Conservation (phyloP, 2,329 filamentous ascomycete genomes). For the Seiridium unicorne region DNA sequence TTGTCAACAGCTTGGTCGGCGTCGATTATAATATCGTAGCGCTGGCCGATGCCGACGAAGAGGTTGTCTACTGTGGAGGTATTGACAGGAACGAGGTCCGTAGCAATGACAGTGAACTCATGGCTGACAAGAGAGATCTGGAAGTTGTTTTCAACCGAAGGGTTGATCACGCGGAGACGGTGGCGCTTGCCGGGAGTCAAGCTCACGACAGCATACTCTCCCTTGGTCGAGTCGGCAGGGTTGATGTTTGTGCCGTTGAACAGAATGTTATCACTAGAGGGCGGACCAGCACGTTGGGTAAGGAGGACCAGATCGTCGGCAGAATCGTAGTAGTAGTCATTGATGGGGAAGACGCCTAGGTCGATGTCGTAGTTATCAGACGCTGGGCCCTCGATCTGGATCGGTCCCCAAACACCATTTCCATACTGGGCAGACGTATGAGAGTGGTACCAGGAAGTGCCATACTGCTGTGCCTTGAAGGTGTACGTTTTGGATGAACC, state of each 20-base stretch:
- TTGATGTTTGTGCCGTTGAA: slow-evolving; percentile 43
- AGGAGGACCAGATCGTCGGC: slow-evolving; percentile 22
- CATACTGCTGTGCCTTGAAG: slow-evolving; percentile 35
- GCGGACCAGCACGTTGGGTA: slow-evolving; percentile 15
- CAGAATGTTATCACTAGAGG: slow-evolving; percentile 38
- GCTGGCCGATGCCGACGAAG: slow-evolving; percentile 46
- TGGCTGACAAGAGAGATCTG: slow-evolving; percentile 50
- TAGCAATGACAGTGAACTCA: slow-evolving; percentile 46
- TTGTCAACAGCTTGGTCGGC: slow-evolving; percentile 30
- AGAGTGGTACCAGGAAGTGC: slow-evolving; percentile 30
- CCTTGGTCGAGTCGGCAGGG: slow-evolving; percentile 23
- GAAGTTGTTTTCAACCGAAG: slow-evolving; percentile 46
- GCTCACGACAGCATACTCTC: slow-evolving; percentile 30
- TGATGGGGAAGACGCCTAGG: slow-evolving; percentile 46
- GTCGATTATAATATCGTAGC: slow-evolving; percentile 48
- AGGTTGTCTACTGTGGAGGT: slow-evolving; percentile 48
- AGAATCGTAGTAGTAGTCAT: slow-evolving; percentile 46
- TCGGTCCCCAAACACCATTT: slow-evolving; percentile 50
- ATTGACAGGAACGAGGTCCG: slow-evolving; percentile 50
- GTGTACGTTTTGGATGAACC: slow-evolving; percentile 31
- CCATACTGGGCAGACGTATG: slow-evolving; percentile 51
- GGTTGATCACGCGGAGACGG: slow-evolving; percentile 50
- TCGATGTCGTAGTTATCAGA: slow-evolving; percentile 52
- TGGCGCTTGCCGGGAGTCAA: slow-evolving; percentile 44
- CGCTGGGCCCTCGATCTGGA: slow-evolving; percentile 49